Percentiles rank a stretch among this genome's conserved stretches.
These are phyloP conservation scores for Epichloe uncinata DNA, from an alignment of 2,329 filamentous ascomycete species.

Conservation along the genomic window DNA sequence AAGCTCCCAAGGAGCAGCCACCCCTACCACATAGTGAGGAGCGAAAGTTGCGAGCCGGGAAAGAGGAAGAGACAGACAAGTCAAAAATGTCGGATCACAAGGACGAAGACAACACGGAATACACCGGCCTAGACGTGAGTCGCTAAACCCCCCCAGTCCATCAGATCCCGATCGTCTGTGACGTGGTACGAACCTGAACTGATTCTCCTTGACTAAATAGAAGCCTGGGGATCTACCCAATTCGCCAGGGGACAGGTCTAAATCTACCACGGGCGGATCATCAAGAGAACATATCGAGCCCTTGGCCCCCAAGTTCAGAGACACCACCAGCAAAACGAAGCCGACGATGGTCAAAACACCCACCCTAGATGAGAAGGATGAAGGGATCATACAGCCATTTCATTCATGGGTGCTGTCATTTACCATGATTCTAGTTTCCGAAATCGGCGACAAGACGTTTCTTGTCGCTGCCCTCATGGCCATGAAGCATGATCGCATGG, in stretches of 20 bases:
- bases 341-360: constrained; percentile 13
- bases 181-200: not conserved
- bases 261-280: constrained; percentile 48
- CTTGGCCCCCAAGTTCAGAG: constrained; percentile 6
- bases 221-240: constrained; percentile 73
- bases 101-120: constrained; percentile 20
- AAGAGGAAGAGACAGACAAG: constrained; percentile 28
- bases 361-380: constrained; percentile 26
- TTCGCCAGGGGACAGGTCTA: constrained; percentile 61
- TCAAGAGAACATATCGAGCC: constrained; percentile 2
- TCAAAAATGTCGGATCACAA: constrained; percentile 31
- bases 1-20: constrained; percentile 73
- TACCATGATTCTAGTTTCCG: constrained; percentile 94
- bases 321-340: constrained; percentile 10
- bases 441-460: constrained; percentile 98
- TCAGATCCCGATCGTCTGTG: not conserved
- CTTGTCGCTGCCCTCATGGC: constrained; percentile 95
- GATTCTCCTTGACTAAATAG: constrained; percentile 27
- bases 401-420: constrained; percentile 89
- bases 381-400: constrained; percentile 59
- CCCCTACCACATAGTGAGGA: constrained; percentile 72
- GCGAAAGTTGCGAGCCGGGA: constrained; percentile 43
- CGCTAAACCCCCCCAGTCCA: too few relatives aligned
- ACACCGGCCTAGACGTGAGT: constrained; percentile 24
- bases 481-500: constrained; percentile 88